Percentiles rank a stretch among this genome's conserved stretches.
These are phyloP conservation scores for Dioscorea alata DNA, from an alignment of 106 monocot genomes.

Conservation along the genomic window DNA sequence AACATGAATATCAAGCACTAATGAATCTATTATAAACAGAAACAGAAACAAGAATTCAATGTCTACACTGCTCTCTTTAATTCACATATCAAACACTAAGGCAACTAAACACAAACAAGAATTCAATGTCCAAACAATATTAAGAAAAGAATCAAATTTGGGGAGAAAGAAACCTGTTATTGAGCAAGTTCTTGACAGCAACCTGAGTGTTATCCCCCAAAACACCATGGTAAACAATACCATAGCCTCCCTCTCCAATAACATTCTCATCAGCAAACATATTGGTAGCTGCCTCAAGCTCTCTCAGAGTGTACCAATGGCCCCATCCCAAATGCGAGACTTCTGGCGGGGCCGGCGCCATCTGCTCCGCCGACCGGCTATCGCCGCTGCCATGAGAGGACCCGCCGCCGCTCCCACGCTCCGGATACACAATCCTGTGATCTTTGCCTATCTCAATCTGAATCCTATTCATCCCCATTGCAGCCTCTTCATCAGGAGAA, in stretches of 20 bases:
- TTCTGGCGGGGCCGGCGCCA: constrained; percentile 34
- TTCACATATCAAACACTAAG: not conserved
- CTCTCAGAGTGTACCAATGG: constrained; percentile 83
- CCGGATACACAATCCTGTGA: constrained; percentile 59
- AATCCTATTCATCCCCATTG: constrained; percentile 32
- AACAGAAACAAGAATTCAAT: too few relatives aligned
- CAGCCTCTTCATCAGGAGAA: constrained; percentile 16
- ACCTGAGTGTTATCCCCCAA: constrained; percentile 55
- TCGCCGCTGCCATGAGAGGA: constrained; percentile 30
- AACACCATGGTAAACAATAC: constrained; percentile 85
- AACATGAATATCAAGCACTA: too few relatives aligned
- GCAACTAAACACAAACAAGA: not conserved
- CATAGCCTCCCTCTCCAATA: constrained; percentile 88
- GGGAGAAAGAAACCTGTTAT: constrained; percentile 55
- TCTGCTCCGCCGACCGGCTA: constrained; percentile 18
- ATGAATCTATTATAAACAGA: too few relatives aligned
- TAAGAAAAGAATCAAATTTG: not conserved
- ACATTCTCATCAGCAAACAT: constrained; percentile 80
- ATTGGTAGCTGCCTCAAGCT: constrained; percentile 74
- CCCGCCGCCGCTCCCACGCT: constrained; percentile 19
- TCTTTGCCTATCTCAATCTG: constrained; percentile 70
- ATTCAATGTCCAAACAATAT: not conserved
- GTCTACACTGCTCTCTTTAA: too few relatives aligned
- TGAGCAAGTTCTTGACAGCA: constrained; percentile 92
- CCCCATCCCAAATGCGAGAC: constrained; percentile 96